Evolutionary conservation across 805 yeast species (phyloP).

Genomic region (Sugiyamaella mastotermitis): DNA sequence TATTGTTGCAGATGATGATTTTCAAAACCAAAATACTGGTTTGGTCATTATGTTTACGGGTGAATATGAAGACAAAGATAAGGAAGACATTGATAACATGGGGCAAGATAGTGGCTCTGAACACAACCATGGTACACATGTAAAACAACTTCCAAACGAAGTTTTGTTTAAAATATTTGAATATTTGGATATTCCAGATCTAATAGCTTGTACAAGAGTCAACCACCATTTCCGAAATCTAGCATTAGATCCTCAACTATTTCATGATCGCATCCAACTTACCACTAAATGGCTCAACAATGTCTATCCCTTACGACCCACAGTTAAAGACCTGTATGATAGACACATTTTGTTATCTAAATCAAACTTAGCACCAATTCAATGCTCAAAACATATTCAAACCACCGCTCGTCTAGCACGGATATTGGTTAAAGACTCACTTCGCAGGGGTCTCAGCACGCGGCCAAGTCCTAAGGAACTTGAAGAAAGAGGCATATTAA

Average conservation of each 20-base stretch:
- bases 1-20: too few relatives aligned
- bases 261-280: constrained; percentile 15
- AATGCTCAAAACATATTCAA: constrained; percentile 14
- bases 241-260: constrained; percentile 22
- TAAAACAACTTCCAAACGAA: constrained; percentile 23
- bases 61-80: too few relatives aligned
- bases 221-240: constrained; percentile 16
- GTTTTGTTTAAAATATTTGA: constrained; percentile 19
- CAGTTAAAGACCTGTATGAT: constrained; percentile 20
- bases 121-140: too few relatives aligned
- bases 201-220: constrained; percentile 19
- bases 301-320: constrained; percentile 18
- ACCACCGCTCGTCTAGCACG: constrained; percentile 17
- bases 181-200: constrained; percentile 25
- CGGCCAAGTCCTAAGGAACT: constrained; percentile 24
- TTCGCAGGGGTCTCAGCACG: constrained; percentile 19
- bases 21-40: too few relatives aligned
- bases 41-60: too few relatives aligned
- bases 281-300: constrained; percentile 19
- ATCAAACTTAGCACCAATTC: constrained; percentile 18
- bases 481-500: constrained; percentile 23
- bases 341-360: constrained; percentile 21
- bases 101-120: too few relatives aligned
- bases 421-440: constrained; percentile 18
- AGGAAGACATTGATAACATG: too few relatives aligned